Evolutionary conservation across 2,329 filamentous ascomycete genomes (phyloP).

Genomic region (Didymella pinodella): DNA sequence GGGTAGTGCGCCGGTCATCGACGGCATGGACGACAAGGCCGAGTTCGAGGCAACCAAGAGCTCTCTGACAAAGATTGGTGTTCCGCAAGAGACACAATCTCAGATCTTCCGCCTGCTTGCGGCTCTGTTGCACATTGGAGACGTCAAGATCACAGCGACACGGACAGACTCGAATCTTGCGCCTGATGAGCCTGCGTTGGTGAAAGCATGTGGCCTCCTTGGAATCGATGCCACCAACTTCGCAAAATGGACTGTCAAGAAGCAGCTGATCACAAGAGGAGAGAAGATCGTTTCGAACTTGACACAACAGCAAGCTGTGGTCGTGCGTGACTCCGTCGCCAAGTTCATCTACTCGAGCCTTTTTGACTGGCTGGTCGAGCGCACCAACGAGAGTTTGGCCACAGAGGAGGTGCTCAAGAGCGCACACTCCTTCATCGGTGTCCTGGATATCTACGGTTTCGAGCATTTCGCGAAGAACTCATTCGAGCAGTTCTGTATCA

Average conservation of each 20-base stretch:
- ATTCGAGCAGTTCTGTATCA: constrained; percentile 99
- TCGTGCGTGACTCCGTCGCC: constrained; percentile 95
- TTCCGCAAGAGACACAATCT: constrained; percentile 74
- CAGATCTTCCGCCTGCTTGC: constrained; percentile 91
- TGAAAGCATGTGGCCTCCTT: constrained; percentile 81
- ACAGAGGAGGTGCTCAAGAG: constrained; percentile 84
- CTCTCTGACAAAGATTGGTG: constrained; percentile 87
- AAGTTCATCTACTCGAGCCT: constrained; percentile 99
- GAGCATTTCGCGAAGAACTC: constrained; percentile 99
- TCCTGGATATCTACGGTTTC: constrained; percentile 98
- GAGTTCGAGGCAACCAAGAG: constrained; percentile 90
- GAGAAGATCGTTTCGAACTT: constrained; percentile 98
- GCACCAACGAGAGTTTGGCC: constrained; percentile 89
- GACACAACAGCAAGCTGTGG: constrained; percentile 88
- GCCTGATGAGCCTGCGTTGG: constrained; percentile 80
- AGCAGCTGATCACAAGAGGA: constrained; percentile 93
- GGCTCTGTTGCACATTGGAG: constrained; percentile 90
- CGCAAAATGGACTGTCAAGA: constrained; percentile 98
- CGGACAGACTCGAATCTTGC: constrained; percentile 86
- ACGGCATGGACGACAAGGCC: constrained; percentile 93
- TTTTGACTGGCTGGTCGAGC: constrained; percentile 99
- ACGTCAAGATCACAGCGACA: constrained; percentile 93
- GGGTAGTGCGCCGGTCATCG: constrained; percentile 87
- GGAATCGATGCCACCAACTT: constrained; percentile 88
- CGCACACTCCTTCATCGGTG: constrained; percentile 91